Evolutionary conservation across 2,329 filamentous ascomycete genomes (phyloP).

Genomic region (Rugonectria rugulosa): DNA sequence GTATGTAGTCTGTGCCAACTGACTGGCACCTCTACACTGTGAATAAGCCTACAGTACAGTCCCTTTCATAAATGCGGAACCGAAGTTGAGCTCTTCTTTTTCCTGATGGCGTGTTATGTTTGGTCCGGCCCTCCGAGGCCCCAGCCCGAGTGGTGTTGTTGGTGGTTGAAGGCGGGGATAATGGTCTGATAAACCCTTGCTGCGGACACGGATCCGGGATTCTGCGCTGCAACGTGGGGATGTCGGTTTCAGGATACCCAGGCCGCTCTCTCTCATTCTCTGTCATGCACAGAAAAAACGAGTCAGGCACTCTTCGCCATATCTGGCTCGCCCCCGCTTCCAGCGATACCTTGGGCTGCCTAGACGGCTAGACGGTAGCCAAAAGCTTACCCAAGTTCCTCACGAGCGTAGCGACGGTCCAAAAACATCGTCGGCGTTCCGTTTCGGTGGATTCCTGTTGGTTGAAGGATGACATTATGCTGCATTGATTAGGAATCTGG

Average conservation of each 20-base stretch:
- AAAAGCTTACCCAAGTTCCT: neutral
- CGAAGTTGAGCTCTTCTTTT: neutral
- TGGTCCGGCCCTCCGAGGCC: neutral
- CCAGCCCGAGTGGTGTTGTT: neutral
- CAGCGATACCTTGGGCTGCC: neutral
- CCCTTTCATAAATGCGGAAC: neutral
- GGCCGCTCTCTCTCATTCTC: no score
- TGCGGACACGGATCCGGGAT: neutral
- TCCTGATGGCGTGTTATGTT: neutral
- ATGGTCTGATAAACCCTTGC: neutral
- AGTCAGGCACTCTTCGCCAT: neutral
- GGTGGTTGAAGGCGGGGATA: neutral
- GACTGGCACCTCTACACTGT: neutral
- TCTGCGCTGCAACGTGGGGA: neutral
- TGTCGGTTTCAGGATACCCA: constrained; percentile 1
- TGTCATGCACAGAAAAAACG: neutral
- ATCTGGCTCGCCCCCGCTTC: neutral
- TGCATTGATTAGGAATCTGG: neutral
- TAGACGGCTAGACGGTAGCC: neutral
- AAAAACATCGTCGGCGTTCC: neutral
- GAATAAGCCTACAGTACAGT: no score
- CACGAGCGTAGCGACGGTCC: neutral
- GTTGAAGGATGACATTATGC: neutral
- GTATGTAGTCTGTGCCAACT: neutral
- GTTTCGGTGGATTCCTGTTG: neutral